Conservation (phyloP, 305 asterid genomes). For the Fraxinus paxiana region DNA sequence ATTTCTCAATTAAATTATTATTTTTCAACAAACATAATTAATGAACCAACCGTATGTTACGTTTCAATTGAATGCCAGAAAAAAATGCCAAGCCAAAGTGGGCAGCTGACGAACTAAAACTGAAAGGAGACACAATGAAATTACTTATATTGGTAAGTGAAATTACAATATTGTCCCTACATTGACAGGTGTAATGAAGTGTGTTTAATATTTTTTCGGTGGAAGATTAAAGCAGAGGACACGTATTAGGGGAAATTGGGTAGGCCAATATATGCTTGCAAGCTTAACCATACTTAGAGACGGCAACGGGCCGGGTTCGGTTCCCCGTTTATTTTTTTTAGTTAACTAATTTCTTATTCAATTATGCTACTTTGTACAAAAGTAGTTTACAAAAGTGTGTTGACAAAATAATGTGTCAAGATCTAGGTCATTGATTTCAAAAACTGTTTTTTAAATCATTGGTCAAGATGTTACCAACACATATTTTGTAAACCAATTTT, state of each 20-base stretch:
- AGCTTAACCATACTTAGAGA: background rate
- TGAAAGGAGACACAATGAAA: background rate
- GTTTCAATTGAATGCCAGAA: background rate
- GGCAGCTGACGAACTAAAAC: background rate
- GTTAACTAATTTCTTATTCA: no score
- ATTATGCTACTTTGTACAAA: no score
- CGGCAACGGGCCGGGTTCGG: no score
- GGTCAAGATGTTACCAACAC: no score
- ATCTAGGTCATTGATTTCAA: no score
- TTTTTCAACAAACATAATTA: background rate
- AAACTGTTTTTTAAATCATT: no score
- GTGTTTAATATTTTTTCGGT: background rate
- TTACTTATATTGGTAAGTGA: background rate
- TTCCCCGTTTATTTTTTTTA: no score
- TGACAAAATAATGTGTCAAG: no score
- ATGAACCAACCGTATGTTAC: background rate
- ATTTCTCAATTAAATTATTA: background rate
- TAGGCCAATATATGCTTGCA: background rate
- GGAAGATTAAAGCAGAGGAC: background rate
- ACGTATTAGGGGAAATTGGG: background rate
- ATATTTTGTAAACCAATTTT: no score
- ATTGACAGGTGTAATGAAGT: background rate
- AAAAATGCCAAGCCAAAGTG: background rate
- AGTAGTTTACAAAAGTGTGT: no score
- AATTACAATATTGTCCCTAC: background rate